A percentile compares a stretch with the other conserved stretches of the same genome.
Evolutionary conservation across 768 basidiomycete genomes (phyloP).

Genomic region (Tulasnella sp.): DNA sequence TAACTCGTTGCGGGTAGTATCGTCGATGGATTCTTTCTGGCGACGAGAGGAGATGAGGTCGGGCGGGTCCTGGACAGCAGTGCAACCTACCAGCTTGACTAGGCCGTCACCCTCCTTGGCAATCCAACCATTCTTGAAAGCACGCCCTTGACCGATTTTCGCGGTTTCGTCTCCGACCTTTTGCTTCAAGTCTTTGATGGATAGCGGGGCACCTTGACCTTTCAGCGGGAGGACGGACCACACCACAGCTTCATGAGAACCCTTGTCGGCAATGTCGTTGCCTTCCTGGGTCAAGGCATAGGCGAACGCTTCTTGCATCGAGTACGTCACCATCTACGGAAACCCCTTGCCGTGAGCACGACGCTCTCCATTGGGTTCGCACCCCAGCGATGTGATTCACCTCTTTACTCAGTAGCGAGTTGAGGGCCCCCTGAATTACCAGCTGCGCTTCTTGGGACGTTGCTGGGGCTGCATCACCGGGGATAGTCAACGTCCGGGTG

Average conservation of each 20-base stretch:
- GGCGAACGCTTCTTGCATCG: constrained; percentile 67
- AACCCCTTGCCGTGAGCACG: not conserved
- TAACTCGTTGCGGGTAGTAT: constrained; percentile 71
- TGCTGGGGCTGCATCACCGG: constrained; percentile 55
- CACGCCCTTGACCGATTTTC: constrained; percentile 90
- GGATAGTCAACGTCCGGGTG: constrained; percentile 62
- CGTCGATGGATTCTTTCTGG: constrained; percentile 62
- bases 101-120: constrained; percentile 83
- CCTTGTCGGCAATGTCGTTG: constrained; percentile 63
- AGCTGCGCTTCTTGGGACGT: constrained; percentile 73
- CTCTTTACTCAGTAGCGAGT: constrained; percentile 59
- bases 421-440: constrained; percentile 81
- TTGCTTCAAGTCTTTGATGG: constrained; percentile 63
- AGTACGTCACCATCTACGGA: constrained; percentile 74
- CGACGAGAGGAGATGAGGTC: not conserved
- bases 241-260: constrained; percentile 93
- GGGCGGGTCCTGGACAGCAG: not conserved
- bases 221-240: constrained; percentile 77
- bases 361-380: constrained; percentile 15
- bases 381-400: constrained; percentile 23
- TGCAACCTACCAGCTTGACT: constrained; percentile 67
- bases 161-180: constrained; percentile 80
- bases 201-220: constrained; percentile 64
- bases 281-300: constrained; percentile 83
- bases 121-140: constrained; percentile 98